phyloP scores from a whole-genome alignment of 495 filamentous ascomycete species.

The Penicillium diatomitis region DNA sequence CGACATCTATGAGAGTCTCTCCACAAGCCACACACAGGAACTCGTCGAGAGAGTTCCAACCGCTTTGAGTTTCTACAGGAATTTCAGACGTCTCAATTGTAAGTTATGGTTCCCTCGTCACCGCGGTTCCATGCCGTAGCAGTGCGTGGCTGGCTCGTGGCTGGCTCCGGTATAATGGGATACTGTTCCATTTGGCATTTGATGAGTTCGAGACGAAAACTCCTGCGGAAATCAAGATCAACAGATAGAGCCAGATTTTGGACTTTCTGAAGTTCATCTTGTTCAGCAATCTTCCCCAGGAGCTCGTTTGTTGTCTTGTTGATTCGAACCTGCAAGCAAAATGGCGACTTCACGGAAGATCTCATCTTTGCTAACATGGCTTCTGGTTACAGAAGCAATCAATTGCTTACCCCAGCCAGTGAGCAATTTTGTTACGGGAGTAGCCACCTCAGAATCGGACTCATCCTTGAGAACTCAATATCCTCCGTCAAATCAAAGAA shows the following conservation, averaged over 20 bases:
- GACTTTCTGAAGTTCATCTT: no score
- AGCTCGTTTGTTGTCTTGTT: no score
- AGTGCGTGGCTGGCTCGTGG: conserved; percentile 1
- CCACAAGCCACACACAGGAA: conserved; percentile 11
- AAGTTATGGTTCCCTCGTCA: conserved; percentile 3
- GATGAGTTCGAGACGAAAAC: no score
- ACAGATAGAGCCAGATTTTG: no score
- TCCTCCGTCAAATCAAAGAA: conserved; percentile 22
- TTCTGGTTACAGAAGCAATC: conserved; percentile 22
- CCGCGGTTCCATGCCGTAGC: neutral
- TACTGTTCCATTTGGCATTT: no score
- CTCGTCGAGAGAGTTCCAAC: neutral
- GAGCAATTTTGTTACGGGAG: conserved; percentile 6
- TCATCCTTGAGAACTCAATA: conserved; percentile 29
- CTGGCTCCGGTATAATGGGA: no score
- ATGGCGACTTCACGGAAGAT: conserved; percentile 12
- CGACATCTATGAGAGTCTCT: conserved; percentile 12
- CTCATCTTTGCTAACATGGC: conserved; percentile 28
- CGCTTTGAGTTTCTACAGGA: conserved; percentile 3
- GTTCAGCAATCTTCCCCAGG: no score
- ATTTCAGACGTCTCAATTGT: conserved; percentile 14
- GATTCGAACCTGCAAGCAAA: conserved; percentile 1
- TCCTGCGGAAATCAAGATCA: no score
- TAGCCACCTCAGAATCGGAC: conserved; percentile 10
- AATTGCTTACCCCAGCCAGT: conserved; percentile 16